Percentiles rank a stretch among this genome's conserved stretches.
Evolutionary conservation across 1,139 yeast genomes (phyloP).

Genomic region (Geotrichum candidum): DNA sequence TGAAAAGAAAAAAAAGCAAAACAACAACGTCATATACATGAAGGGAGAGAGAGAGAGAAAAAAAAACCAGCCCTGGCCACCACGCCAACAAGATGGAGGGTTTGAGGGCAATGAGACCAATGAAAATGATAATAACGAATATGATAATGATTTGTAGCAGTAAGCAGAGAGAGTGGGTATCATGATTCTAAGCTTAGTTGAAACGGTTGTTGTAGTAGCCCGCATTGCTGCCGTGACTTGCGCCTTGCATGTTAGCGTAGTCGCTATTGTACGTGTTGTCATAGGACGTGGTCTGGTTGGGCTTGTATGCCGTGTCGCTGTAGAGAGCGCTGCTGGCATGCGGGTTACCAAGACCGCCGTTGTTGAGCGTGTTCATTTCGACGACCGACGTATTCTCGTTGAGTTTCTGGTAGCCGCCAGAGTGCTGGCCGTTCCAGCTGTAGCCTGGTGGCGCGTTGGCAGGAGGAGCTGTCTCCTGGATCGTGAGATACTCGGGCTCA

Average conservation of each 20-base stretch:
- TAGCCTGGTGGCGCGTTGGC: neutral
- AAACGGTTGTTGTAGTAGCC: constrained; percentile 9
- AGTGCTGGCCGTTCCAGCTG: neutral
- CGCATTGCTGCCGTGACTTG: neutral
- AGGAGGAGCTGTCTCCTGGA: neutral
- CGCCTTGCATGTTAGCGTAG: neutral
- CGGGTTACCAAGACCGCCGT: neutral
- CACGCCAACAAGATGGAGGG: neutral
- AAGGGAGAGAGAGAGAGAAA: no score
- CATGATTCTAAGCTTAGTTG: neutral
- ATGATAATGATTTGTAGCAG: no score
- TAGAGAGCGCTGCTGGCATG: neutral
- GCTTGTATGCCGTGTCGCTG: constrained; percentile 10
- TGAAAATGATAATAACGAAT: no score
- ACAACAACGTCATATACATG: neutral
- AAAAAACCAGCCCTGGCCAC: neutral
- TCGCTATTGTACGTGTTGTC: constrained; percentile 7
- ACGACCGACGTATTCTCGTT: constrained; percentile 3
- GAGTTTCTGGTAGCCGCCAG: constrained; percentile 11
- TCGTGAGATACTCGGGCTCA: constrained; percentile 3
- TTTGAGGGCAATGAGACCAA: no score
- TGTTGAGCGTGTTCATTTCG: constrained; percentile 9
- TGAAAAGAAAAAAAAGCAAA: neutral
- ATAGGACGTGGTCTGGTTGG: constrained; percentile 2
- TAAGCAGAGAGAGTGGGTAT: no score